phyloP scores from a whole-genome alignment of 1,284 basidiomycete genomes.

The Tausonia pullulans region DNA sequence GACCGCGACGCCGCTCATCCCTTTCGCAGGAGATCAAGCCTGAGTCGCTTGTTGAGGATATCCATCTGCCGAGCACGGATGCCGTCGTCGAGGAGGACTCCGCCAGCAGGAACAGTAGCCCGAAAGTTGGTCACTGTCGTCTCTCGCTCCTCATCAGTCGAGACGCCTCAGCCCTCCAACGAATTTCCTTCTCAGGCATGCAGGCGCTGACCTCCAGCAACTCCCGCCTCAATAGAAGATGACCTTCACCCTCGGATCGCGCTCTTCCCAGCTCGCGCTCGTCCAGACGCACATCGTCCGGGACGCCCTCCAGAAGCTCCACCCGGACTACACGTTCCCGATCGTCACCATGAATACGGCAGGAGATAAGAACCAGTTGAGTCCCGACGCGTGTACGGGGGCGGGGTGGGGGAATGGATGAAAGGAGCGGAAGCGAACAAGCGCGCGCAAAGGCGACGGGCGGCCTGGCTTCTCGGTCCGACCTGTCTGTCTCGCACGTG shows the following conservation, averaged over 20 bases:
- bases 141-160: background rate
- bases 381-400: constrained; percentile 25
- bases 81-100: background rate
- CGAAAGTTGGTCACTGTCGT: background rate
- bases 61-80: background rate
- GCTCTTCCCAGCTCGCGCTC: constrained; percentile 72
- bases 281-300: constrained; percentile 71
- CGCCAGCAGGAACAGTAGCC: background rate
- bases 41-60: background rate
- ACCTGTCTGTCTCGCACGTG: too few relatives aligned
- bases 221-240: constrained; percentile 3
- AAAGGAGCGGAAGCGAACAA: background rate
- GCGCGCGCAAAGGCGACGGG: too few relatives aligned
- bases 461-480: too few relatives aligned
- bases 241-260: constrained; percentile 57
- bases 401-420: background rate
- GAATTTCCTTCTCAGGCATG: background rate
- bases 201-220: background rate
- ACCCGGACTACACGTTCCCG: constrained; percentile 45
- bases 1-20: background rate
- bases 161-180: background rate
- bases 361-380: constrained; percentile 79
- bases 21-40: constrained; percentile 11
- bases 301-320: constrained; percentile 43
- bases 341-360: constrained; percentile 80